Evolutionary conservation across 2,329 filamentous ascomycete genomes (phyloP).

Genomic region (Alternaria conjuncta): DNA sequence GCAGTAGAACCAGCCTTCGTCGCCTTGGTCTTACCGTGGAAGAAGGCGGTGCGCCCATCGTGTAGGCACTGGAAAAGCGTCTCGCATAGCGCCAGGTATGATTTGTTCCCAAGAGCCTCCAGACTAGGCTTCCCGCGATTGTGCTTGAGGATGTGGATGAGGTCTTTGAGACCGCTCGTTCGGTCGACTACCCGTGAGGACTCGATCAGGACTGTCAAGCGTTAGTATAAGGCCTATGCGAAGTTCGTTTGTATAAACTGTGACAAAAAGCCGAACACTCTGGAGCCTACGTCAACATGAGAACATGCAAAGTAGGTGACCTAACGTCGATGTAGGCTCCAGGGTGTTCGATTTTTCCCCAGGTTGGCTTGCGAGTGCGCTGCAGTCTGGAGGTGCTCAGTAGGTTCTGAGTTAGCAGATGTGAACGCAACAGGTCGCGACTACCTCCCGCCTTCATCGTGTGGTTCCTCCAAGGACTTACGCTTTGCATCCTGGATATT

Average conservation of each 20-base stretch:
- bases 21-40: constrained; percentile 56
- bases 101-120: constrained; percentile 70
- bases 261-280: background rate
- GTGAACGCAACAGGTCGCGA: background rate
- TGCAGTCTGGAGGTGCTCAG: background rate
- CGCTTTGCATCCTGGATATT: constrained; percentile 47
- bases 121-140: constrained; percentile 54
- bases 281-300: background rate
- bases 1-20: constrained; percentile 18
- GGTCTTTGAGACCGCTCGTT: constrained; percentile 59
- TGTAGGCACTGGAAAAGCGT: constrained; percentile 74
- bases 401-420: background rate
- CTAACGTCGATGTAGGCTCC: background rate
- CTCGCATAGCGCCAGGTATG: constrained; percentile 83
- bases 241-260: background rate
- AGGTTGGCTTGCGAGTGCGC: background rate
- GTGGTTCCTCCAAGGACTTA: constrained; percentile 12
- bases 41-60: constrained; percentile 70
- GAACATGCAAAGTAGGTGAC: background rate
- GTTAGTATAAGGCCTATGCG: constrained; percentile 14
- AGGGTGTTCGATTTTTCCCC: background rate
- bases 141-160: constrained; percentile 63
- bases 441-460: background rate
- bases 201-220: constrained; percentile 36
- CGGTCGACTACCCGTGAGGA: constrained; percentile 51